A percentile compares a stretch with the other conserved stretches of the same genome.
These are phyloP conservation scores for Lipomyces sp. DNA, from an alignment of 805 yeast genomes.

Conservation along the genomic window DNA sequence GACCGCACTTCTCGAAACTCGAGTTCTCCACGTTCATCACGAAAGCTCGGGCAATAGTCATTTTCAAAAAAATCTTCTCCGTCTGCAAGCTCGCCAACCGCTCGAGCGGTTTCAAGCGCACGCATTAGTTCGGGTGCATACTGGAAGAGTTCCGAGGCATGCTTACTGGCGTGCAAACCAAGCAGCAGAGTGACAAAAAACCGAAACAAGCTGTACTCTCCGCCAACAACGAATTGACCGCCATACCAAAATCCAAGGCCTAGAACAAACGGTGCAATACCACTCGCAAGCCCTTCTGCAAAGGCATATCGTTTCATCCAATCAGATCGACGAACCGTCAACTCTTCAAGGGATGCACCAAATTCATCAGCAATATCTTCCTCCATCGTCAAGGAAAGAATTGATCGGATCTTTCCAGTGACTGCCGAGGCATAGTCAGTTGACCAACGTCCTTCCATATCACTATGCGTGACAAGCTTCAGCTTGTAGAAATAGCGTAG, in stretches of 20 bases:
- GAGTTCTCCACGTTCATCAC: conserved; percentile 47
- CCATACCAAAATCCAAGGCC: conserved; percentile 47
- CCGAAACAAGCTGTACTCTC: conserved; percentile 34
- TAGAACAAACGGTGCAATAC: conserved; percentile 41
- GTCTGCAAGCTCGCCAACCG: conserved; percentile 30
- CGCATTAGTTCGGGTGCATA: conserved; percentile 38
- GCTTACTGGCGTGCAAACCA: conserved; percentile 44
- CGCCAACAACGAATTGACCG: conserved; percentile 37
- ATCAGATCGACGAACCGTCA: conserved; percentile 11
- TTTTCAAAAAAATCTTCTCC: conserved; percentile 11
- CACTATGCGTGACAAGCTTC: too few relatives aligned
- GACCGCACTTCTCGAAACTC: conserved; percentile 43
- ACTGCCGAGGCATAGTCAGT: too few relatives aligned
- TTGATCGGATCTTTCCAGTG: too few relatives aligned
- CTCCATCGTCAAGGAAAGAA: too few relatives aligned
- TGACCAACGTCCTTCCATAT: too few relatives aligned
- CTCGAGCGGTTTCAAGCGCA: conserved; percentile 37
- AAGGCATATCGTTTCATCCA: conserved; percentile 1
- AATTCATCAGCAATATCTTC: too few relatives aligned
- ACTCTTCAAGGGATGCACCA: neutral
- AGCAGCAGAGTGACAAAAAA: conserved; percentile 44
- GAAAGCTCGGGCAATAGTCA: too few relatives aligned
- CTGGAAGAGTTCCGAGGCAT: conserved; percentile 38
- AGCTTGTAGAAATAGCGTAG: too few relatives aligned
- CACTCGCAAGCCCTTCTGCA: conserved; percentile 38